These are phyloP conservation scores for Triticum monococcum DNA, from an alignment of 176 grass and related monocot genomes.

Conservation along the genomic window DNA sequence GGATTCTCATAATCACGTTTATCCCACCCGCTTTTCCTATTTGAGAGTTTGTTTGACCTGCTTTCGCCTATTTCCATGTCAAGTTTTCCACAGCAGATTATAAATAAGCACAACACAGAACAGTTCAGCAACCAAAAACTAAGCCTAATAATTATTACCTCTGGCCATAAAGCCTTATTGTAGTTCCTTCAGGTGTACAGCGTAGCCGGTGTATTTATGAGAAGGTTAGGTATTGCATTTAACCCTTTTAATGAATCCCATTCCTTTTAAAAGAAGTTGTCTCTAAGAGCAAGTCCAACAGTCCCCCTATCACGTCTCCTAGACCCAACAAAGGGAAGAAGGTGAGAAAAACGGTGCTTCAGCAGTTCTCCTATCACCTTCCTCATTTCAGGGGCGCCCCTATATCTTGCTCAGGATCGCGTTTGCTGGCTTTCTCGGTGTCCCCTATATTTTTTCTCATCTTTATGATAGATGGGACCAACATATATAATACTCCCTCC, in stretches of 20 bases:
- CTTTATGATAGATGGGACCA: background rate
- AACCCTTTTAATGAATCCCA: background rate
- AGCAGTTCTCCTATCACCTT: background rate
- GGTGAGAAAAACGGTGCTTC: background rate
- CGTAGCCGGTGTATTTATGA: constrained; percentile 10
- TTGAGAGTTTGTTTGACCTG: background rate
- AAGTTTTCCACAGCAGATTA: background rate
- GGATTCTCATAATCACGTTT: background rate
- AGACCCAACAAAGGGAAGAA: background rate
- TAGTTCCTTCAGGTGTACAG: background rate
- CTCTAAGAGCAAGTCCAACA: background rate
- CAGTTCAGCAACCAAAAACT: background rate
- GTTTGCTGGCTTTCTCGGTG: background rate
- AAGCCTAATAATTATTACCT: background rate
- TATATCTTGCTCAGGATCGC: background rate
- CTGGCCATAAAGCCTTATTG: background rate
- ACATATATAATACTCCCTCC: background rate
- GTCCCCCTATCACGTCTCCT: background rate
- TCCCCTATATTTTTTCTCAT: background rate
- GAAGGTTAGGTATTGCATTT: constrained; percentile 6
- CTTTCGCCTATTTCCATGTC: background rate
- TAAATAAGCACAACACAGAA: background rate
- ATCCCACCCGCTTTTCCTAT: background rate
- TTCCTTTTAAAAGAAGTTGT: background rate
- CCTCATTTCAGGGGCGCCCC: background rate